Percentiles rank a stretch among this genome's conserved stretches.
Evolutionary conservation across 495 filamentous ascomycete genomes (phyloP).

Genomic region (Thozetella sp.): DNA sequence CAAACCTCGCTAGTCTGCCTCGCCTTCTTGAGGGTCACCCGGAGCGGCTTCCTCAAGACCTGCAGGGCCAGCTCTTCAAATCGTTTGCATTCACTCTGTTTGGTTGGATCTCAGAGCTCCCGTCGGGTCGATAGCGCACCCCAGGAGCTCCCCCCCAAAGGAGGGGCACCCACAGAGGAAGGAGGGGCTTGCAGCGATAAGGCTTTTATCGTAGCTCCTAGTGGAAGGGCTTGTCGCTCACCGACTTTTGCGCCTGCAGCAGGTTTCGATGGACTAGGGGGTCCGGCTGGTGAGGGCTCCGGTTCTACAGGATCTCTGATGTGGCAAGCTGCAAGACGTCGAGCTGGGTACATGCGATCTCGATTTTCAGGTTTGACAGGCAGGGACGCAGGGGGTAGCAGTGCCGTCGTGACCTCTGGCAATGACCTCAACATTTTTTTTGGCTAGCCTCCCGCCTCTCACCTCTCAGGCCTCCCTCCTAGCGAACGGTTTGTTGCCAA

Average conservation of each 20-base stretch:
- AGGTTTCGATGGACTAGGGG: background rate
- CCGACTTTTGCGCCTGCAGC: background rate
- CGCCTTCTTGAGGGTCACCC: too few relatives aligned
- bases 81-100: background rate
- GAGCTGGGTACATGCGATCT: background rate
- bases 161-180: background rate
- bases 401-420: background rate
- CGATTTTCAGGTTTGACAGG: background rate
- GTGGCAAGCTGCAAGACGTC: conserved; percentile 1
- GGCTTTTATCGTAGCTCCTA: background rate
- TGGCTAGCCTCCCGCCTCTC: too few relatives aligned
- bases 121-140: background rate
- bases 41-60: too few relatives aligned
- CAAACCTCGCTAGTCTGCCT: too few relatives aligned
- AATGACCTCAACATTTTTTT: background rate
- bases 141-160: background rate
- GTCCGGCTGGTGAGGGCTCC: background rate
- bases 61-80: background rate
- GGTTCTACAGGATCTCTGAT: conserved; percentile 1
- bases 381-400: background rate
- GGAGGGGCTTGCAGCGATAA: conserved; percentile 3
- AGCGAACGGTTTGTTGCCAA: too few relatives aligned
- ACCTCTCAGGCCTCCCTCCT: too few relatives aligned
- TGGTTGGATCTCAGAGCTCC: background rate
- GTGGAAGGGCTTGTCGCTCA: background rate